Evolutionary conservation across 768 basidiomycete genomes (phyloP).

Genomic region (Russula abietina): DNA sequence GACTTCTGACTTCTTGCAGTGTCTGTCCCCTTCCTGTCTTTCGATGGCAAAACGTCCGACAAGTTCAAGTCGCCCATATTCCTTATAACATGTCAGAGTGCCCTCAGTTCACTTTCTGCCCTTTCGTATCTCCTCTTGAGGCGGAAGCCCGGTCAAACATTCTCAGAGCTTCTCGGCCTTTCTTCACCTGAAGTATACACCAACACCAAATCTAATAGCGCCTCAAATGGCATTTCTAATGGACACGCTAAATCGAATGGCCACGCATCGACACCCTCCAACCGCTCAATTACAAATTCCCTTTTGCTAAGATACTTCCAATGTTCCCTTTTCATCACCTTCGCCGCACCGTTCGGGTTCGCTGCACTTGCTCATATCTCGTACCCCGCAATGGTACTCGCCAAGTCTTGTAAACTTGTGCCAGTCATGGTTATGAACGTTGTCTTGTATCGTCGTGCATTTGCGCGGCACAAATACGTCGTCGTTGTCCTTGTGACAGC

Average conservation of each 20-base stretch:
- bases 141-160: conserved; percentile 46
- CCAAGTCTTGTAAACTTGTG: conserved; percentile 98
- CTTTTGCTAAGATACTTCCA: conserved; percentile 76
- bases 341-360: conserved; percentile 94
- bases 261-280: conserved; percentile 31
- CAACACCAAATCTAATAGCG: conserved; percentile 26
- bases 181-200: conserved; percentile 29
- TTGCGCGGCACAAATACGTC: conserved; percentile 91
- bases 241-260: conserved; percentile 28
- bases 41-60: conserved; percentile 53
- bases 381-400: conserved; percentile 98
- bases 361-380: conserved; percentile 92
- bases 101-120: conserved; percentile 69
- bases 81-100: conserved; percentile 79
- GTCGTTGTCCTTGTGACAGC: conserved; percentile 89
- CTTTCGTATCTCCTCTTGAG: conserved; percentile 68
- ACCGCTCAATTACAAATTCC: conserved; percentile 32
- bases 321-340: conserved; percentile 81
- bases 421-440: conserved; percentile 99
- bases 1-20: conserved; percentile 40
- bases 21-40: conserved; percentile 74
- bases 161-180: conserved; percentile 59
- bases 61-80: conserved; percentile 85
- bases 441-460: conserved; percentile 85
- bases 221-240: conserved; percentile 37